phyloP scores from a whole-genome alignment of 208 protist genomes.

The Perkinsela sp. region DNA sequence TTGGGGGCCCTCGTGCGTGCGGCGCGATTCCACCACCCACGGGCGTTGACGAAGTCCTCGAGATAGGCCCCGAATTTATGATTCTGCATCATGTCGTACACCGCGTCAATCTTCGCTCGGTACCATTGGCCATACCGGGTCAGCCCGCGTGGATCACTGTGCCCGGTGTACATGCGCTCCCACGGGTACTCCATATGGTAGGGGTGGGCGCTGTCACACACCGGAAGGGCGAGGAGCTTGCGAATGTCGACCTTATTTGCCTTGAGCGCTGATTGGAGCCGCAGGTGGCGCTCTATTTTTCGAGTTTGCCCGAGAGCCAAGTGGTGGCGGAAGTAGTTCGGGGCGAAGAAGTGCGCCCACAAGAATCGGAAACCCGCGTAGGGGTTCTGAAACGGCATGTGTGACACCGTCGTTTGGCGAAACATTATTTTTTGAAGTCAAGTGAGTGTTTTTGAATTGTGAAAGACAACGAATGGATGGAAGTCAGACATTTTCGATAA shows the following conservation, averaged over 20 bases:
- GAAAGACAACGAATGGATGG: no score
- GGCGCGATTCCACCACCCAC: slow-evolving; percentile 57
- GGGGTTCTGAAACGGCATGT: slow-evolving; percentile 14
- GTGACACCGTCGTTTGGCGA: neutral
- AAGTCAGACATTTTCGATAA: no score
- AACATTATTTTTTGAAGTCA: slow-evolving; percentile 1
- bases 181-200: slow-evolving; percentile 70
- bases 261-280: slow-evolving; percentile 59
- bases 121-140: slow-evolving; percentile 57
- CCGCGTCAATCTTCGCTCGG: slow-evolving; percentile 55
- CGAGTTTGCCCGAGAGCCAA: slow-evolving; percentile 54
- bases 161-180: slow-evolving; percentile 50
- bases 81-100: slow-evolving; percentile 50
- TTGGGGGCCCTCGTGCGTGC: slow-evolving; percentile 44
- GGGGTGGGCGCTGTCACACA: slow-evolving; percentile 60
- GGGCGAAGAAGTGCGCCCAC: slow-evolving; percentile 59
- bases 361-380: slow-evolving; percentile 55
- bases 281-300: slow-evolving; percentile 50
- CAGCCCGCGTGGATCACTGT: slow-evolving; percentile 25
- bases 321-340: slow-evolving; percentile 57
- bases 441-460: no score
- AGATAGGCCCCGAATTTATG: slow-evolving; percentile 60
- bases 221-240: slow-evolving; percentile 46
- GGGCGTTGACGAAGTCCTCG: slow-evolving; percentile 59
- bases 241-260: slow-evolving; percentile 68